Conservation (phyloP, 1,139 yeast species). For the Debaryomycetaceae sp. region DNA sequence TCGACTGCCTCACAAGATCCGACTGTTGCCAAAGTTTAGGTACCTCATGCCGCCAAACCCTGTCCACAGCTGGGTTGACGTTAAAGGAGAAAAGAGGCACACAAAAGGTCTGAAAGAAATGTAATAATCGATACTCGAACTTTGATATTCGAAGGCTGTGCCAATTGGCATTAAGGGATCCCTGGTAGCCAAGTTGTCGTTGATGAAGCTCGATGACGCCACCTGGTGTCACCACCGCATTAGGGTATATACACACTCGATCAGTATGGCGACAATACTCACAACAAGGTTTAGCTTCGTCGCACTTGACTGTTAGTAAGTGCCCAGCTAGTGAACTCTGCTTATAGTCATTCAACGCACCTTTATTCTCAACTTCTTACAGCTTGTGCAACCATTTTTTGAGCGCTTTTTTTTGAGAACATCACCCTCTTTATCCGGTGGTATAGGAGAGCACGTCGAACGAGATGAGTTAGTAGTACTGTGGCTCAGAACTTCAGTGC, state of each 20-base stretch:
- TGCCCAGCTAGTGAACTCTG: neutral
- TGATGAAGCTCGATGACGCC: too few species aligned
- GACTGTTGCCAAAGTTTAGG: conserved; percentile 23
- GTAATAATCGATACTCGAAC: conserved; percentile 28
- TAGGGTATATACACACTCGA: conserved; percentile 25
- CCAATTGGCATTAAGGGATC: conserved; percentile 5
- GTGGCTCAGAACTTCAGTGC: too few species aligned
- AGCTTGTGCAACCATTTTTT: conserved; percentile 26
- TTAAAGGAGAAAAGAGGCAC: conserved; percentile 21
- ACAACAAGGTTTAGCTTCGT: conserved; percentile 32
- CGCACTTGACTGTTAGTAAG: conserved; percentile 20
- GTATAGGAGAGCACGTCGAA: too few species aligned
- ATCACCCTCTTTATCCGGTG: too few species aligned
- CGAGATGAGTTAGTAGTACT: too few species aligned
- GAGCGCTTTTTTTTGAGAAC: conserved; percentile 7
- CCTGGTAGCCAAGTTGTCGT: too few species aligned
- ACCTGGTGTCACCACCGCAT: neutral
- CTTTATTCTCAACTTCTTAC: conserved; percentile 21
- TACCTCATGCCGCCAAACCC: conserved; percentile 23
- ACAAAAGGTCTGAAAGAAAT: conserved; percentile 26
- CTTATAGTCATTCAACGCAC: conserved; percentile 9
- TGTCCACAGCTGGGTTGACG: conserved; percentile 18
- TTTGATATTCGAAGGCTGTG: conserved; percentile 21
- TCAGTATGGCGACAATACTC: conserved; percentile 35
- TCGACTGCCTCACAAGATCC: conserved; percentile 19